A percentile compares a stretch with the other conserved stretches of the same genome.
These are phyloP conservation scores for Botrytis fragariae DNA, from an alignment of 2,329 filamentous ascomycete genomes.

Conservation along the genomic window DNA sequence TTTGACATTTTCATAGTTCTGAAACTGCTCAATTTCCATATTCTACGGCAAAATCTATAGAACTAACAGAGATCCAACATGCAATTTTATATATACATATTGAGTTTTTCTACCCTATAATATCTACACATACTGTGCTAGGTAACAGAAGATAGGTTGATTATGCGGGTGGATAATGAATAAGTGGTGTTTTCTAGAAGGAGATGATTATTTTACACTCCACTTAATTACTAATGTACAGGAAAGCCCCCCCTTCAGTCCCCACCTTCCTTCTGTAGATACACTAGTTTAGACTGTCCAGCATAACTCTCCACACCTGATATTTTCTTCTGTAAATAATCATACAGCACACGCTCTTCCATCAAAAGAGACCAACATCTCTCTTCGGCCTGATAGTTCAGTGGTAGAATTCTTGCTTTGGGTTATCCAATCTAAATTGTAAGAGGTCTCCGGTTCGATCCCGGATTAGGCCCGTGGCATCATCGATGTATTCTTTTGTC, in stretches of 20 bases:
- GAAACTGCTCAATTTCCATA: neutral
- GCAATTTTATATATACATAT: neutral
- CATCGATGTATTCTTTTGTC: rapidly evolving
- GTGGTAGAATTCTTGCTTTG: constrained; percentile 19
- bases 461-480: constrained; percentile 1
- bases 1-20: neutral
- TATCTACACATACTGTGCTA: neutral
- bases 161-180: no score
- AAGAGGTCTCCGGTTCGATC: constrained; percentile 17
- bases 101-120: neutral
- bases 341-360: no score
- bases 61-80: rapidly evolving
- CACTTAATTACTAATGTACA: no score
- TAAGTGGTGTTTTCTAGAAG: no score
- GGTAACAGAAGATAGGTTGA: no score
- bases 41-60: neutral
- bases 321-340: no score
- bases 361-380: neutral
- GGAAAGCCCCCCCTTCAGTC: no score
- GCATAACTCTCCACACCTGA: no score
- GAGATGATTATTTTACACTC: no score
- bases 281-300: no score
- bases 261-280: no score
- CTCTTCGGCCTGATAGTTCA: neutral
- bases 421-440: neutral